Percentiles rank a stretch among this genome's conserved stretches.
Evolutionary conservation across 1,139 yeast genomes (phyloP).

Genomic region (Taphrina populina): DNA sequence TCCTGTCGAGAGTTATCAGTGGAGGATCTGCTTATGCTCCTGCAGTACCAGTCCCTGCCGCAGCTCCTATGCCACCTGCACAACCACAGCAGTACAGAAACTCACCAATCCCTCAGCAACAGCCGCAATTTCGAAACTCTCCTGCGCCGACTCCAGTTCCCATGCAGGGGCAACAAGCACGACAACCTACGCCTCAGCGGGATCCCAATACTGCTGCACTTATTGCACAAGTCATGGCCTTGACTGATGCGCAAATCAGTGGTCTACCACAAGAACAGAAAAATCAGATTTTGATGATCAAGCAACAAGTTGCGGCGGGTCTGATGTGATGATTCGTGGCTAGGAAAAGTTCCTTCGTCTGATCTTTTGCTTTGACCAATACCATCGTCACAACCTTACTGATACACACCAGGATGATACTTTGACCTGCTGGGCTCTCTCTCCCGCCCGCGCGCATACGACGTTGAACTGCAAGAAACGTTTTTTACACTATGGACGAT

Average conservation of each 20-base stretch:
- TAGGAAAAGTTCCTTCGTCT: too few relatives aligned
- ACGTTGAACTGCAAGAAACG: too few relatives aligned
- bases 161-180: neutral
- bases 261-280: constrained; percentile 61
- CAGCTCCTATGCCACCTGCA: constrained; percentile 33
- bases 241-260: constrained; percentile 64
- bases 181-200: constrained; percentile 37
- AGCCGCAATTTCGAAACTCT: constrained; percentile 35
- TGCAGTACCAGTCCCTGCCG: constrained; percentile 41
- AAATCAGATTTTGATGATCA: constrained; percentile 39
- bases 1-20: constrained; percentile 49
- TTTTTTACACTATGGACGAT: too few relatives aligned
- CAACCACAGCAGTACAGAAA: constrained; percentile 34
- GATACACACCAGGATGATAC: too few relatives aligned
- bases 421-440: too few relatives aligned
- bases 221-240: constrained; percentile 54
- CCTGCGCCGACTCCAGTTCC: constrained; percentile 37
- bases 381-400: too few relatives aligned
- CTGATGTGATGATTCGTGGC: constrained; percentile 9
- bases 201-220: constrained; percentile 47
- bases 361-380: too few relatives aligned
- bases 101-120: constrained; percentile 32
- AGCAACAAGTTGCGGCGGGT: constrained; percentile 24
- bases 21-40: constrained; percentile 35
- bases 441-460: too few relatives aligned